Evolutionary conservation across 805 yeast genomes (phyloP).

Genomic region (Candida yuanshanica): DNA sequence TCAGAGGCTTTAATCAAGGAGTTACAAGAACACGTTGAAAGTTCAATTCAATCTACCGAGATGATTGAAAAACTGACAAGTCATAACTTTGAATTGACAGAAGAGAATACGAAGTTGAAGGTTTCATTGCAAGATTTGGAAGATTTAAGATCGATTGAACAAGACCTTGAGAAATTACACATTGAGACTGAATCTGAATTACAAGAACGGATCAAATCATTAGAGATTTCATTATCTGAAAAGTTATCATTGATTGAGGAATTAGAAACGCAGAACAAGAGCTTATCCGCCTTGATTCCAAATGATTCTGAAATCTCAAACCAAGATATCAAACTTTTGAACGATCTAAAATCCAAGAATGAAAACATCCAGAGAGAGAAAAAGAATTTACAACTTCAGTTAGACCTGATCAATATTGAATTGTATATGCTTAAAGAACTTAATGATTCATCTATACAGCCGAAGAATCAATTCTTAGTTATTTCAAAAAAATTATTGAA

Average conservation of each 20-base stretch:
- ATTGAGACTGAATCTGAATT: conserved; percentile 38
- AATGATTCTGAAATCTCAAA: background rate
- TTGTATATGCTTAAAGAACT: background rate
- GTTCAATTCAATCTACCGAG: conserved; percentile 25
- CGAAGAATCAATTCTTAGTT: background rate
- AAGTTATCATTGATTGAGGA: conserved; percentile 10
- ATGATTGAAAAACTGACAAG: conserved; percentile 31
- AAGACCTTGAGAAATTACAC: conserved; percentile 41
- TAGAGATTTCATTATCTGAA: conserved; percentile 17
- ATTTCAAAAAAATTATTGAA: background rate
- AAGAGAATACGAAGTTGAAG: conserved; percentile 29
- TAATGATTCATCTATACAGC: background rate
- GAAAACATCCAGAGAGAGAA: background rate
- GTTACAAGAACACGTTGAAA: conserved; percentile 25
- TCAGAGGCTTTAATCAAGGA: conserved; percentile 18
- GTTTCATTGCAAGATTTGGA: conserved; percentile 39
- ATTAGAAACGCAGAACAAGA: conserved; percentile 12
- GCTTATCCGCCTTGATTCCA: conserved; percentile 10
- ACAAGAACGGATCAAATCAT: conserved; percentile 28
- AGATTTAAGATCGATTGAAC: conserved; percentile 44
- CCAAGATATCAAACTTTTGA: background rate
- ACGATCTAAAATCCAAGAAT: conserved; percentile 1
- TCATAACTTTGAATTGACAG: conserved; percentile 30
- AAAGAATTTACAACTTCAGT: background rate
- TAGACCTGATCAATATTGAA: background rate